Evolutionary conservation across 495 filamentous ascomycete genomes (phyloP).

Genomic region (Penicillium cinerascens): DNA sequence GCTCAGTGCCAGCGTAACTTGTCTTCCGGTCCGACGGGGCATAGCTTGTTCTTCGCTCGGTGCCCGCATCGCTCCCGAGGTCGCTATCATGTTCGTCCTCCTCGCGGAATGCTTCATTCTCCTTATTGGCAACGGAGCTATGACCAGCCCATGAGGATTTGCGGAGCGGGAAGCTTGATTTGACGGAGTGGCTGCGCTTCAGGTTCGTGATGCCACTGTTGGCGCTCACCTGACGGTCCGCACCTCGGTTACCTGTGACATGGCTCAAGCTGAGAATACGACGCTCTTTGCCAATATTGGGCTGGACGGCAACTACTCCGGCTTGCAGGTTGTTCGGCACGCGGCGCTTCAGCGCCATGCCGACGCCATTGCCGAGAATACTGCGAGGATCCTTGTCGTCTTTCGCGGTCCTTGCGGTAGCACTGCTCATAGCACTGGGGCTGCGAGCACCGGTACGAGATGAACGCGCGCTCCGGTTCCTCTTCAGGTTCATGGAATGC

Average conservation of each 20-base stretch:
- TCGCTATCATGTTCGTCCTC: slow-evolving; percentile 47
- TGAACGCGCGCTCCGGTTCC: slow-evolving; percentile 51
- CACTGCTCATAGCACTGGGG: slow-evolving; percentile 35
- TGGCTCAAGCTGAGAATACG: slow-evolving; percentile 87
- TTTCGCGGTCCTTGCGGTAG: slow-evolving; percentile 33
- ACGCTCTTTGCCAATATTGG: slow-evolving; percentile 51
- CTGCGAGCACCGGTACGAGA: slow-evolving; percentile 38
- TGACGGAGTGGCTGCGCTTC: slow-evolving; percentile 70
- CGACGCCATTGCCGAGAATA: slow-evolving; percentile 47
- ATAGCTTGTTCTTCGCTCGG: slow-evolving; percentile 54
- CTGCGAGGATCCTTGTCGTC: slow-evolving; percentile 39
- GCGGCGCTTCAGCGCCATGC: slow-evolving; percentile 52
- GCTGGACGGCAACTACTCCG: slow-evolving; percentile 46
- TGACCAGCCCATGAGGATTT: slow-evolving; percentile 74
- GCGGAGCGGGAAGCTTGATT: slow-evolving; percentile 57
- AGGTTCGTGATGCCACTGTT: slow-evolving; percentile 47
- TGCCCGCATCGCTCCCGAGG: slow-evolving; percentile 48
- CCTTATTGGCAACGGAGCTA: slow-evolving; percentile 51
- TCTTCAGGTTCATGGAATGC: slow-evolving; percentile 66
- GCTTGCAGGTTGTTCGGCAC: slow-evolving; percentile 38
- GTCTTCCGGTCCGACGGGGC: slow-evolving; percentile 40
- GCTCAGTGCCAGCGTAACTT: slow-evolving; percentile 38
- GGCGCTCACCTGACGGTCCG: slow-evolving; percentile 50
- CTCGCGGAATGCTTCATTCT: slow-evolving; percentile 57
- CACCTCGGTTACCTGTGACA: slow-evolving; percentile 72